These are phyloP conservation scores for Ocimum tenuiflorum DNA, from an alignment of 257 asterid species.

Conservation along the genomic window DNA sequence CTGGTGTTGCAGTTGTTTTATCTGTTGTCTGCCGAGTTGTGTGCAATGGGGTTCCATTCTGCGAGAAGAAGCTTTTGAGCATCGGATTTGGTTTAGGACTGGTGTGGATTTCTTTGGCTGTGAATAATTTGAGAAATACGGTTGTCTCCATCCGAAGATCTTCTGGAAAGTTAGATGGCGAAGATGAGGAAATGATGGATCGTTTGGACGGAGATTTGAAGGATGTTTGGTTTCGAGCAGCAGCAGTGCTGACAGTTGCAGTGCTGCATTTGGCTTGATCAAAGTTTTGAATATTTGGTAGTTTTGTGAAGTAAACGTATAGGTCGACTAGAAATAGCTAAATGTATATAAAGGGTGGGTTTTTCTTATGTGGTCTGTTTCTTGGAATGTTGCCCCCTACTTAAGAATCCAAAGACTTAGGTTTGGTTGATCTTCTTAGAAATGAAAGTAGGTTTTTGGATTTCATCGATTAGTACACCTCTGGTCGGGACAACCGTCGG, in stretches of 20 bases:
- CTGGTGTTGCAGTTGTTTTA: conserved; percentile 72
- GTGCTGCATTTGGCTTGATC: conserved; percentile 48
- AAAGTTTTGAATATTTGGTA: too few species aligned
- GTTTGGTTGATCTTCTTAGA: too few species aligned
- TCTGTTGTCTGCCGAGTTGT: conserved; percentile 53
- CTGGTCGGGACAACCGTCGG: too few species aligned
- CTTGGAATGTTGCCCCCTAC: too few species aligned
- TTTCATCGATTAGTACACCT: too few species aligned
- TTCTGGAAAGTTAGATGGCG: conserved; percentile 30
- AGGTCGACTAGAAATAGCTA: too few species aligned
- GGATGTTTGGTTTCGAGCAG: conserved; percentile 61
- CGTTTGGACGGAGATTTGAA: conserved; percentile 49
- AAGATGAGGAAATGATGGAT: conserved; percentile 58
- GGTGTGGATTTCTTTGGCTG: conserved; percentile 83
- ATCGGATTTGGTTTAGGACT: conserved; percentile 75
- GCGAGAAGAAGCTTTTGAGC: conserved; percentile 45
- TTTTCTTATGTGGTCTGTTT: too few species aligned
- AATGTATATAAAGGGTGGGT: too few species aligned
- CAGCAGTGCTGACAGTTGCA: conserved; percentile 50
- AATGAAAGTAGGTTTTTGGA: too few species aligned
- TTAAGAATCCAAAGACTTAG: too few species aligned
- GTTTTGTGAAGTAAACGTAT: too few species aligned
- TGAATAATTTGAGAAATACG: conserved; percentile 63
- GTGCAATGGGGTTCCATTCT: conserved; percentile 45
- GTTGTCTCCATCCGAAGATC: conserved; percentile 46